Conservation (phyloP, 2,329 filamentous ascomycete genomes). For the Raffaelea arxii region DNA sequence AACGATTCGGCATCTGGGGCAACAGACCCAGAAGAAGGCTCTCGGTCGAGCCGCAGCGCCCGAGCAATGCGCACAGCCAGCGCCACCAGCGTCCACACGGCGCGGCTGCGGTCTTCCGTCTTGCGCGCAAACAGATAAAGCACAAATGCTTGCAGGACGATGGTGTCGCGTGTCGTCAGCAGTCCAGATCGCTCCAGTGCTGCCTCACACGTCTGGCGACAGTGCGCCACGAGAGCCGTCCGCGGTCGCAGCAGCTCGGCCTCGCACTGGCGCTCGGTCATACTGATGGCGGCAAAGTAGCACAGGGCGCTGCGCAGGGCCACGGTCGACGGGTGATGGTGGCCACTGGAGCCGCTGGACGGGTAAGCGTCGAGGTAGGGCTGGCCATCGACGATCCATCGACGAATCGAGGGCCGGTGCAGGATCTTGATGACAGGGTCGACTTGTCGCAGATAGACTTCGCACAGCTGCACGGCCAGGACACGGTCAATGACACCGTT, state of each 20-base stretch:
- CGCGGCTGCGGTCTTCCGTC: slow-evolving; percentile 13
- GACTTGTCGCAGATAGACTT: slow-evolving; percentile 15
- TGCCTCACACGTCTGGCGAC: slow-evolving; percentile 12
- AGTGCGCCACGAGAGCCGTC: not conserved
- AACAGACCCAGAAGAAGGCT: not conserved
- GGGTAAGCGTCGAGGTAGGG: slow-evolving; percentile 17
- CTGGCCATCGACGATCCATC: slow-evolving; percentile 14
- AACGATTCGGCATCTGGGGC: slow-evolving; percentile 6
- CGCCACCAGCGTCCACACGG: slow-evolving; percentile 20
- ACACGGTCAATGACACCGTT: not conserved
- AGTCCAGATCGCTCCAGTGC: slow-evolving; percentile 15
- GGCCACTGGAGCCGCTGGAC: no score
- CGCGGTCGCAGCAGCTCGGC: not conserved
- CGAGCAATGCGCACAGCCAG: slow-evolving; percentile 19
- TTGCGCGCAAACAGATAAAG: slow-evolving; percentile 16
- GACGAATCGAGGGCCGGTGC: slow-evolving; percentile 13
- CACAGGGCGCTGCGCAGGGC: not conserved
- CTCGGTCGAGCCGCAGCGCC: slow-evolving; percentile 12
- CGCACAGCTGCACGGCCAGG: slow-evolving; percentile 8
- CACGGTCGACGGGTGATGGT: slow-evolving; percentile 9
- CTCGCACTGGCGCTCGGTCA: slow-evolving; percentile 3
- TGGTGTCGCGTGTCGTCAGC: slow-evolving; percentile 17
- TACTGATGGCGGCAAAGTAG: slow-evolving; percentile 3
- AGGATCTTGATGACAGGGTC: slow-evolving; percentile 18
- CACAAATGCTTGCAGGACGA: slow-evolving; percentile 20